phyloP scores from a whole-genome alignment of 225 moss, liverwort and hornwort genomes.

The Bryum argenteum region DNA sequence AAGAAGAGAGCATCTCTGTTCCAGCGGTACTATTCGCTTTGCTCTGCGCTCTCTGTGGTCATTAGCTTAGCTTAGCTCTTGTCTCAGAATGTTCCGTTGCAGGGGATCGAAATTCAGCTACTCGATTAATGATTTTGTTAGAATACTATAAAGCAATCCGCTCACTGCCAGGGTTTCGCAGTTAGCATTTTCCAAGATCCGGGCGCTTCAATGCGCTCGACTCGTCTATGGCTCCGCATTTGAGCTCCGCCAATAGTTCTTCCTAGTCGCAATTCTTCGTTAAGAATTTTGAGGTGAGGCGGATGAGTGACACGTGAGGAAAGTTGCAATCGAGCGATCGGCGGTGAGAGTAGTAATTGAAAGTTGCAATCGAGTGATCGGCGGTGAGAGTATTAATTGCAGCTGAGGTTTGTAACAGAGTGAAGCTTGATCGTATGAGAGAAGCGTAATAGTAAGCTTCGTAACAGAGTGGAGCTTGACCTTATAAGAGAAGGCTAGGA shows the following conservation, averaged over 20 bases:
- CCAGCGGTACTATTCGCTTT: neutral
- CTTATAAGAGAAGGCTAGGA: conserved; percentile 24
- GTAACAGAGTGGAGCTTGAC: conserved; percentile 25
- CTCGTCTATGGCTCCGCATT: conserved; percentile 17
- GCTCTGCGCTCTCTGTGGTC: neutral
- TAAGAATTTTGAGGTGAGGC: neutral
- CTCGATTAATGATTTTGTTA: too few species aligned
- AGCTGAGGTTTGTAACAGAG: neutral
- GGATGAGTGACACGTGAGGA: neutral
- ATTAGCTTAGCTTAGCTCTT: neutral
- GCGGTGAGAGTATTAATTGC: neutral
- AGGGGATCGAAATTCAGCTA: conserved; percentile 9
- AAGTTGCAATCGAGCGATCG: conserved; percentile 25
- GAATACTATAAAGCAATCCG: too few species aligned
- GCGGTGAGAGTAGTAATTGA: neutral
- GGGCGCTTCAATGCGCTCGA: conserved; percentile 14
- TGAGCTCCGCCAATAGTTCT: neutral
- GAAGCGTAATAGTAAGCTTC: too few species aligned
- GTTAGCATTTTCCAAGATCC: conserved; percentile 16
- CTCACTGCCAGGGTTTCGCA: conserved; percentile 18
- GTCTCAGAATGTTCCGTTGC: conserved; percentile 12
- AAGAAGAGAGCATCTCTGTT: conserved; percentile 20
- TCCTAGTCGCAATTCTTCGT: conserved; percentile 8
- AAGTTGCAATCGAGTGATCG: neutral
- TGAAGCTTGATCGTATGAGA: conserved; percentile 23